These are phyloP conservation scores for Cladophialophora chaetospira DNA, from an alignment of 2,329 filamentous ascomycete genomes.

Conservation along the genomic window DNA sequence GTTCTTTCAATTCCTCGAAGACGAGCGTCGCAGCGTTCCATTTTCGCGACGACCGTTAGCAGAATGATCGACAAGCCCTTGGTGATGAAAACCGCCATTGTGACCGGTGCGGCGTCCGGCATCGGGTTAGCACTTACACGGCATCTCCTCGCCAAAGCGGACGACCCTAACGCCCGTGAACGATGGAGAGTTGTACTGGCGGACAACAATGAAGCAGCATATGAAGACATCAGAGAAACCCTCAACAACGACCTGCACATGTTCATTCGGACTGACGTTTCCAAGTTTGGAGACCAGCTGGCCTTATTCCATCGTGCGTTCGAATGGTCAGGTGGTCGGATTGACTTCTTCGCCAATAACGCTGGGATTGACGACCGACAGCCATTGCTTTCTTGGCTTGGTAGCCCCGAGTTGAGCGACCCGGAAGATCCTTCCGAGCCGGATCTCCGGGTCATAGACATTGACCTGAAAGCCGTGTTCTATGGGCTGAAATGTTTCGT, in stretches of 20 bases:
- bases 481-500: conserved; percentile 41
- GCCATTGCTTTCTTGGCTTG: not conserved
- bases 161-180: conserved; percentile 33
- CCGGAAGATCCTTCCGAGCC: conserved; percentile 34
- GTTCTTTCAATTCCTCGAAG: not conserved
- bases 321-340: conserved; percentile 41
- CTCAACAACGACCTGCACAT: conserved; percentile 14
- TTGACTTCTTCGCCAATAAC: conserved; percentile 56
- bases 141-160: conserved; percentile 45
- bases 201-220: conserved; percentile 47
- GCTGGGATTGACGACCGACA: conserved; percentile 54
- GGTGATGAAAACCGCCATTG: conserved; percentile 22
- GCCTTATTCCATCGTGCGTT: conserved; percentile 55
- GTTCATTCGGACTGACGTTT: conserved; percentile 52
- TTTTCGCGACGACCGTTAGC: not conserved
- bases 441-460: conserved; percentile 38
- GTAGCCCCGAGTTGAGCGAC: not conserved
- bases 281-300: conserved; percentile 53
- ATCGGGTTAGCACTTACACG: conserved; percentile 61
- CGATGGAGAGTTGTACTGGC: conserved; percentile 60
- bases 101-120: conserved; percentile 58
- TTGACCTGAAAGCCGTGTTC: conserved; percentile 38
- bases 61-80: not conserved
- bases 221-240: not conserved
- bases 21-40: not conserved